Percentiles rank a stretch among this genome's conserved stretches.
phyloP scores from a whole-genome alignment of 2,329 filamentous ascomycete genomes.

The Penicillium sp. region DNA sequence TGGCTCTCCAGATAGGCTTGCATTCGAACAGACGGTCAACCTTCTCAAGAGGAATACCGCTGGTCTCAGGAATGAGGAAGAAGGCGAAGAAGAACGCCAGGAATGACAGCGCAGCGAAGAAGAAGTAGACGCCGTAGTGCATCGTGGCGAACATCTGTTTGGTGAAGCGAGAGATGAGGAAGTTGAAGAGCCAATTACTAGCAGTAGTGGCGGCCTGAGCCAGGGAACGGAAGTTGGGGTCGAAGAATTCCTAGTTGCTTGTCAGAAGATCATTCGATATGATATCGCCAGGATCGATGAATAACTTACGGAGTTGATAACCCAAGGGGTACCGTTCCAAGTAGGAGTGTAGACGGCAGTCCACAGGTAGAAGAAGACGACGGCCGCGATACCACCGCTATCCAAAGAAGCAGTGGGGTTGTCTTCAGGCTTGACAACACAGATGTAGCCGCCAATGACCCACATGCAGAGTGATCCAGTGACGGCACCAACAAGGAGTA shows the following conservation, averaged over 20 bases:
- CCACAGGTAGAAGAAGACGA: slow-evolving; percentile 71
- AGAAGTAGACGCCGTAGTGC: slow-evolving; percentile 66
- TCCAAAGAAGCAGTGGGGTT: slow-evolving; percentile 25
- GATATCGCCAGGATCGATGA: background rate
- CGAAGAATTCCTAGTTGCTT: slow-evolving; percentile 61
- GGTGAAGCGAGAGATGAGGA: slow-evolving; percentile 39
- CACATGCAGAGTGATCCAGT: slow-evolving; percentile 51
- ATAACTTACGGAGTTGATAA: slow-evolving; percentile 58
- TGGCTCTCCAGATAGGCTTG: slow-evolving; percentile 39
- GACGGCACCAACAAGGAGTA: slow-evolving; percentile 64
- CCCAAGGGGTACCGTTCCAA: slow-evolving; percentile 75
- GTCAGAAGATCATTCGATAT: slow-evolving; percentile 7
- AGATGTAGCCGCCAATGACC: slow-evolving; percentile 37
- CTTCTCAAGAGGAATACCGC: slow-evolving; percentile 62
- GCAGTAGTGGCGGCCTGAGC: slow-evolving; percentile 65
- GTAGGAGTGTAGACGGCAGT: slow-evolving; percentile 69
- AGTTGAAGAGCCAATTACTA: slow-evolving; percentile 39
- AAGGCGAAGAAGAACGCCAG: slow-evolving; percentile 59
- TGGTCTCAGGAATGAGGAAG: slow-evolving; percentile 66
- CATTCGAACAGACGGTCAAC: slow-evolving; percentile 62
- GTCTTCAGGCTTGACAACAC: slow-evolving; percentile 32
- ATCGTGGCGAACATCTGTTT: slow-evolving; percentile 43
- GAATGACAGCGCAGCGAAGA: slow-evolving; percentile 65
- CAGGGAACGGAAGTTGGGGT: slow-evolving; percentile 65
- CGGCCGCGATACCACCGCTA: slow-evolving; percentile 43